Percentiles rank a stretch among this genome's conserved stretches.
Conservation (phyloP, 2,329 filamentous ascomycete genomes). For the Ophiostoma novo-ulmi region DNA sequence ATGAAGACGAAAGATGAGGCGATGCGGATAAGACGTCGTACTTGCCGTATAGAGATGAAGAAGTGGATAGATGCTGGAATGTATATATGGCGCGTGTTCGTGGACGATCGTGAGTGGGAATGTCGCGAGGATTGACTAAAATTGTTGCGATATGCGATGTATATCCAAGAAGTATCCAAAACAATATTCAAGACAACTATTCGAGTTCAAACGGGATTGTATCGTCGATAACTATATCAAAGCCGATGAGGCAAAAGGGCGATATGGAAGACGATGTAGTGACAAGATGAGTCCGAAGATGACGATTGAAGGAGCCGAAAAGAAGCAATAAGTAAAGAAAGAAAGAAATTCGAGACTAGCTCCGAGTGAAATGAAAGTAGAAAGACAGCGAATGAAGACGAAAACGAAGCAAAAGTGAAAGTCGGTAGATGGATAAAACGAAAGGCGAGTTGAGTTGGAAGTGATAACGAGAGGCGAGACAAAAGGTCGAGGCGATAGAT, state of each 20-base stretch:
- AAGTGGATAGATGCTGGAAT: background rate
- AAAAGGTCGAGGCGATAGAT: conserved; percentile 25
- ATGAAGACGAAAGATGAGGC: background rate
- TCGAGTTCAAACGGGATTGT: background rate
- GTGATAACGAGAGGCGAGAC: conserved; percentile 18
- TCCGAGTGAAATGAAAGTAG: background rate
- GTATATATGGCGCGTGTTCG: background rate
- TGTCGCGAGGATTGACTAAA: background rate
- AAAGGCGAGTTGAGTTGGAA: conserved; percentile 7
- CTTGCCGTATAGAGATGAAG: background rate
- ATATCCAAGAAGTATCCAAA: conserved; percentile 1
- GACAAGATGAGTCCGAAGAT: background rate
- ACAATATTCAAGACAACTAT: background rate
- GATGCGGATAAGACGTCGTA: background rate
- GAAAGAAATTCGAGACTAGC: conserved; percentile 13
- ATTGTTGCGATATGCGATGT: background rate
- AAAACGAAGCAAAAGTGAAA: conserved; percentile 1
- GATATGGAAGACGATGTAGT: background rate
- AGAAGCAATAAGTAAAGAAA: background rate
- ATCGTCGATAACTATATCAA: background rate
- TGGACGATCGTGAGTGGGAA: background rate
- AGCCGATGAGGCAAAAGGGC: background rate
- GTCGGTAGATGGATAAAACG: conserved; percentile 1
- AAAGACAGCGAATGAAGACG: background rate
- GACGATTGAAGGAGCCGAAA: background rate